These are phyloP conservation scores for Paradendryphiella salina DNA, from an alignment of 2,329 filamentous ascomycete genomes.

Conservation along the genomic window DNA sequence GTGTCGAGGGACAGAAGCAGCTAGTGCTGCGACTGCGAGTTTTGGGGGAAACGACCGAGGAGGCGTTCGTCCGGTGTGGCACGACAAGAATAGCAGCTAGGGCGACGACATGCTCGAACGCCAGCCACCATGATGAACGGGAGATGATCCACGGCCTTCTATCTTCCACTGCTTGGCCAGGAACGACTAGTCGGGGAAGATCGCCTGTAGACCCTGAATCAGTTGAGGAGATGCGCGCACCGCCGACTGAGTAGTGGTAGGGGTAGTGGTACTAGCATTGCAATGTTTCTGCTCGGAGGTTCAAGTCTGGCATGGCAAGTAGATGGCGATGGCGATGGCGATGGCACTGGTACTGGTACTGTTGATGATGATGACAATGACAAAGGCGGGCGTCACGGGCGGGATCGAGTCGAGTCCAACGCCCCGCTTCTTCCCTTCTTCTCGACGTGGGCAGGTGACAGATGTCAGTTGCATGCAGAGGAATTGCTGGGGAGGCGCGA, in stretches of 20 bases:
- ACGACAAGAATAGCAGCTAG: constrained; percentile 35
- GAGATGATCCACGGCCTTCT: constrained; percentile 30
- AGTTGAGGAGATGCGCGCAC: neutral
- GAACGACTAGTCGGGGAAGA: constrained; percentile 6
- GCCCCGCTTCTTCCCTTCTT: constrained; percentile 3
- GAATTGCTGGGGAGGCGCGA: constrained; percentile 32
- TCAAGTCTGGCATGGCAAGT: neutral
- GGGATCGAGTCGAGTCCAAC: constrained; percentile 14
- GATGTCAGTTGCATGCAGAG: constrained; percentile 24
- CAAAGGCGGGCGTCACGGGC: constrained; percentile 10
- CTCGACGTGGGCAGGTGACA: constrained; percentile 33
- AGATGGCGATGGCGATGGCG: neutral
- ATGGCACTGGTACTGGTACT: neutral
- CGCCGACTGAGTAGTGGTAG: too few species aligned
- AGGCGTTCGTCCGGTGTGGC: constrained; percentile 31
- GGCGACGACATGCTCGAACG: constrained; percentile 7
- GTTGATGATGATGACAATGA: neutral
- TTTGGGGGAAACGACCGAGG: constrained; percentile 21
- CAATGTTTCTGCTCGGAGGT: too few species aligned
- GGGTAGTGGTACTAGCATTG: too few species aligned
- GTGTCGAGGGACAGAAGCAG: constrained; percentile 23
- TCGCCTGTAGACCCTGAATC: constrained; percentile 15
- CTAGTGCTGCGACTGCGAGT: constrained; percentile 33
- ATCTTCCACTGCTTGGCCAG: constrained; percentile 20
- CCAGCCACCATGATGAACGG: constrained; percentile 6